Evolutionary conservation across 2,329 filamentous ascomycete species (phyloP).

Genomic region (Madurella fahalii): DNA sequence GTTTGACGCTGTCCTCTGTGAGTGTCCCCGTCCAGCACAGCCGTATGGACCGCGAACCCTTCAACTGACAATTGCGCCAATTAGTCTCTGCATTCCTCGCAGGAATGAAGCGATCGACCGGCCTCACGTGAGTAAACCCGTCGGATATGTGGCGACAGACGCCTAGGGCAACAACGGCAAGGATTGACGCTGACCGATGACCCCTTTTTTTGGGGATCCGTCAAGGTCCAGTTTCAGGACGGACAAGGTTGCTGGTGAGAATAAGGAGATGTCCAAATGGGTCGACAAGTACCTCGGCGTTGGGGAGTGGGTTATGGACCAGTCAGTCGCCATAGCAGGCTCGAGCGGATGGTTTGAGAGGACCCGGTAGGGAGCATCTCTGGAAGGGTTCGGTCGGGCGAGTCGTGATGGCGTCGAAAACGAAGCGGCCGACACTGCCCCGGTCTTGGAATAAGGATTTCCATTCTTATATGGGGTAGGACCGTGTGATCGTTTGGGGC

Average conservation of each 20-base stretch:
- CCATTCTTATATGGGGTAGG: slow-evolving; percentile 3
- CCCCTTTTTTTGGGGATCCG: slow-evolving; percentile 36
- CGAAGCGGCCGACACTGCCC: not conserved
- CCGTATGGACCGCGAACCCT: too few species aligned
- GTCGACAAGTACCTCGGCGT: slow-evolving; percentile 90
- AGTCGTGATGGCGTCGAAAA: not conserved
- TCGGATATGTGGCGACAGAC: not conserved
- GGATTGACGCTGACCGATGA: slow-evolving; percentile 40
- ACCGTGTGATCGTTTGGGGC: not conserved
- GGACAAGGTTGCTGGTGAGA: slow-evolving; percentile 74
- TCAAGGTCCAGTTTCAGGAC: slow-evolving; percentile 76
- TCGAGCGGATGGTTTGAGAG: slow-evolving; percentile 89
- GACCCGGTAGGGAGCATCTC: slow-evolving; percentile 57
- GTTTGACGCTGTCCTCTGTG: slow-evolving; percentile 90
- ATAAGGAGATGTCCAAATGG: slow-evolving; percentile 80
- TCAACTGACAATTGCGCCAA: not conserved
- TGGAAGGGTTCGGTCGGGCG: not conserved
- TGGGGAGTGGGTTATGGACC: slow-evolving; percentile 97
- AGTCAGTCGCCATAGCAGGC: slow-evolving; percentile 87
- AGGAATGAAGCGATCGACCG: slow-evolving; percentile 94
- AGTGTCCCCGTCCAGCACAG: slow-evolving; percentile 33
- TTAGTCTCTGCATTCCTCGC: slow-evolving; percentile 92
- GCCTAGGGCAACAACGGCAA: not conserved
- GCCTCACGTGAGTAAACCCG: slow-evolving; percentile 77
- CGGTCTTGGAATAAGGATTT: not conserved